Conservation (phyloP, 495 filamentous ascomycete species). For the Penicillium desertorum region DNA sequence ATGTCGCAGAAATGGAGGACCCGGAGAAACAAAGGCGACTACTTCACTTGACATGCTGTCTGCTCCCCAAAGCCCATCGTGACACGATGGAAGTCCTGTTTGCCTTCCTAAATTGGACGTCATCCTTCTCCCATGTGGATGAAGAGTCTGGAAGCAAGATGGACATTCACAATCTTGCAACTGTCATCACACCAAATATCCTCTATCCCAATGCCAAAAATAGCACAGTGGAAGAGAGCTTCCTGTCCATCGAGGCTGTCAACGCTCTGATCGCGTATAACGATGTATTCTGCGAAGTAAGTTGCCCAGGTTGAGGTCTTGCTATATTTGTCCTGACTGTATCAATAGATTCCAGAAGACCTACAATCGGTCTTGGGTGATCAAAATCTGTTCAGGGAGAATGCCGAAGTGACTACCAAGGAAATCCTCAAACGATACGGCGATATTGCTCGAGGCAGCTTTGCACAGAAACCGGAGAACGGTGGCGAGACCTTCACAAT, state of each 20-base stretch:
- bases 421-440: slow-evolving; percentile 91
- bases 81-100: slow-evolving; percentile 95
- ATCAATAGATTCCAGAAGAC: slow-evolving; percentile 81
- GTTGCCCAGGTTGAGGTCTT: slow-evolving; percentile 31
- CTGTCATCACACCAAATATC: slow-evolving; percentile 97
- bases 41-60: slow-evolving; percentile 87
- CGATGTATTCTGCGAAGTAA: slow-evolving; percentile 93
- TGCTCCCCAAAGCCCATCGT: slow-evolving; percentile 88
- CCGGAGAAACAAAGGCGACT: slow-evolving; percentile 78
- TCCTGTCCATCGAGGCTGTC: slow-evolving; percentile 89
- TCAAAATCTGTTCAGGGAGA: slow-evolving; percentile 73
- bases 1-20: slow-evolving; percentile 68
- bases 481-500: slow-evolving; percentile 54
- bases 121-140: slow-evolving; percentile 95
- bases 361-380: slow-evolving; percentile 82
- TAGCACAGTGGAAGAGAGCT: slow-evolving; percentile 74
- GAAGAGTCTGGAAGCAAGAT: slow-evolving; percentile 93
- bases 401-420: slow-evolving; percentile 88
- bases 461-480: slow-evolving; percentile 57
- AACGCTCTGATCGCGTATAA: slow-evolving; percentile 87
- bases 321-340: slow-evolving; percentile 17
- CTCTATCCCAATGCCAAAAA: slow-evolving; percentile 73
- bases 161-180: slow-evolving; percentile 97
- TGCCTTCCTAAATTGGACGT: slow-evolving; percentile 95
- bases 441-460: slow-evolving; percentile 62